Percentiles rank a stretch among this genome's conserved stretches.
Conservation (phyloP, 306 rosid species). For the Trifolium pratense region DNA sequence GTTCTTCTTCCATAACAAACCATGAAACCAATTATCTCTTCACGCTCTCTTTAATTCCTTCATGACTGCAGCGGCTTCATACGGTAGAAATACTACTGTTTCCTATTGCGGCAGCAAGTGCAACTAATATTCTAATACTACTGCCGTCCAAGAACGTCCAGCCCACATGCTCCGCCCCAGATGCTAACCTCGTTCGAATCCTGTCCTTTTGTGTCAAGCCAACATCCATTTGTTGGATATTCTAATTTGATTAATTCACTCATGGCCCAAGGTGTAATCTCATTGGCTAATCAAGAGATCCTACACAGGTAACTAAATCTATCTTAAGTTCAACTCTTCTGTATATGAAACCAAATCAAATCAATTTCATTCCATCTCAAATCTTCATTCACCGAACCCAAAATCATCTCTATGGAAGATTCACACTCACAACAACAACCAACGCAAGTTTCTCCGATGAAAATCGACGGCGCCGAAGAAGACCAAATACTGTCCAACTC, state of each 20-base stretch:
- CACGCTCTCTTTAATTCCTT: too few species aligned
- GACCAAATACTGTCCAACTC: conserved; percentile 40
- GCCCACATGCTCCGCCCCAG: conserved; percentile 38
- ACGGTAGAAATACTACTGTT: too few species aligned
- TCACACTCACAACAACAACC: conserved; percentile 26
- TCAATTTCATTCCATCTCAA: too few species aligned
- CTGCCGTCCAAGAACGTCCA: too few species aligned
- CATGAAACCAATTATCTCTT: too few species aligned
- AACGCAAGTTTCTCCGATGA: conserved; percentile 1
- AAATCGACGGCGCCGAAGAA: conserved; percentile 38
- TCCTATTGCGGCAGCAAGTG: too few species aligned
- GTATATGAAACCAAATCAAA: too few species aligned
- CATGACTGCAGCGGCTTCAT: too few species aligned
- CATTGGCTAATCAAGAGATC: conserved; percentile 64
- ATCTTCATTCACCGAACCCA: background rate
- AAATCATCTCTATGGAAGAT: conserved; percentile 35
- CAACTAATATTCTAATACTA: too few species aligned
- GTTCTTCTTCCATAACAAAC: too few species aligned
- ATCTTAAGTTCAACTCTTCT: too few species aligned
- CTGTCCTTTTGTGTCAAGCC: conserved; percentile 54
- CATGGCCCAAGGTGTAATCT: conserved; percentile 86
- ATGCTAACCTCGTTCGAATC: conserved; percentile 47
- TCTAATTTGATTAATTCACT: conserved; percentile 71
- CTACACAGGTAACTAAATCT: too few species aligned
- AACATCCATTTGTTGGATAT: conserved; percentile 61